Conservation (phyloP, 371 early-diverging fungal genomes). For the Phascolomyces articulosus region DNA sequence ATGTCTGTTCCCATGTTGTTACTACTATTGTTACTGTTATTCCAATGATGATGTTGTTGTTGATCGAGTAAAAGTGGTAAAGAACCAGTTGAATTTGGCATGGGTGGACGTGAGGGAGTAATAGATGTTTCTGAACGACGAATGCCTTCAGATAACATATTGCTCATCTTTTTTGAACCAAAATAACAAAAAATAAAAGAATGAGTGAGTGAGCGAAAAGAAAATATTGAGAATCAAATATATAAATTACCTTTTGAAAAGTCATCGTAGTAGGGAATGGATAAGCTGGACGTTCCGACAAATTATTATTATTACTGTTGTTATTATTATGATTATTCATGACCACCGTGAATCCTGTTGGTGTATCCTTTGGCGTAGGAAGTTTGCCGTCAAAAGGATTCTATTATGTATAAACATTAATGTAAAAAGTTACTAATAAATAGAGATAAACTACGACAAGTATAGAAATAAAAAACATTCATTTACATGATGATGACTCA, state of each 20-base stretch:
- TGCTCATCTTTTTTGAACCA: background rate
- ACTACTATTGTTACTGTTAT: background rate
- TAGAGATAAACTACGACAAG: background rate
- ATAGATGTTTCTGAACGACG: background rate
- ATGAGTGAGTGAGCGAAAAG: background rate
- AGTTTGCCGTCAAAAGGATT: background rate
- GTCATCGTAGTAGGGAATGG: background rate
- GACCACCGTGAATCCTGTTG: background rate
- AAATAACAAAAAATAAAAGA: background rate
- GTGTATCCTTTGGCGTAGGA: background rate
- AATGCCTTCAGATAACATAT: background rate
- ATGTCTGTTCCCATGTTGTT: background rate
- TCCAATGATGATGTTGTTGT: no score
- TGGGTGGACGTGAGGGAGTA: background rate
- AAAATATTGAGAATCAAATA: background rate
- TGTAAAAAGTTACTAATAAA: constrained; percentile 1
- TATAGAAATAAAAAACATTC: background rate
- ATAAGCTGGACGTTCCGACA: background rate
- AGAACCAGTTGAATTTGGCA: constrained; percentile 4
- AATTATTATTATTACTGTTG: background rate
- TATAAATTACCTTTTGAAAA: background rate
- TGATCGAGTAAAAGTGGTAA: background rate
- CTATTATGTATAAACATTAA: no score
- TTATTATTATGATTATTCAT: constrained; percentile 1
- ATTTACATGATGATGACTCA: constrained; percentile 18